phyloP scores from a whole-genome alignment of 352 stramenopile genomes.

The Blastocystis sp. region DNA sequence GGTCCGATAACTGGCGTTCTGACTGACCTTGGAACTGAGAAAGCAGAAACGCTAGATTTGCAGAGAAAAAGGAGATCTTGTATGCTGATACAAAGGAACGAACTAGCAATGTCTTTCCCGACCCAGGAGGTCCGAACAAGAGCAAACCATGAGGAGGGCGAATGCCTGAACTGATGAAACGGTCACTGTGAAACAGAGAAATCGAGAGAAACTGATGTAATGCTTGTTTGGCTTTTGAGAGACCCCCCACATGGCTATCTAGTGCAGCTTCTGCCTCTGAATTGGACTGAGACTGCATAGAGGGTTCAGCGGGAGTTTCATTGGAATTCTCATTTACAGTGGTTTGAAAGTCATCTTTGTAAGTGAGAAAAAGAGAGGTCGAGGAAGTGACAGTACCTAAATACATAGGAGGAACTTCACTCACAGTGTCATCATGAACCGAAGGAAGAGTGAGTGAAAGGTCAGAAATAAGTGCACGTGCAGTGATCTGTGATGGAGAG shows the following conservation, averaged over 20 bases:
- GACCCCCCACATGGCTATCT: background rate
- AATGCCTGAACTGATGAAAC: background rate
- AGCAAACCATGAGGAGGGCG: slow-evolving; percentile 71
- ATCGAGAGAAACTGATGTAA: background rate
- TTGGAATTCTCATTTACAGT: background rate
- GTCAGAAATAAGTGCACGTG: background rate
- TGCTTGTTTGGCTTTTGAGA: background rate
- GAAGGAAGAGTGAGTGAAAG: background rate
- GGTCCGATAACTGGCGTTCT: background rate
- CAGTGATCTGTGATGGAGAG: background rate
- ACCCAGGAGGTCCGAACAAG: slow-evolving; percentile 90
- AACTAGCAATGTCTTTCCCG: slow-evolving; percentile 90
- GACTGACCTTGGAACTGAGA: slow-evolving; percentile 38
- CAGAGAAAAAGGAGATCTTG: slow-evolving; percentile 35
- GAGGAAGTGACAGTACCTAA: background rate
- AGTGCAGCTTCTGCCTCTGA: background rate
- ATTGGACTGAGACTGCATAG: background rate
- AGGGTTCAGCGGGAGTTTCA: background rate
- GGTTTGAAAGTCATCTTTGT: background rate
- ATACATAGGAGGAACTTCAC: background rate
- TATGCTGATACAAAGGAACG: slow-evolving; percentile 95
- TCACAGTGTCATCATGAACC: background rate
- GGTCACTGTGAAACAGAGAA: background rate
- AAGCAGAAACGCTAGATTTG: background rate
- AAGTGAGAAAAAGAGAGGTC: background rate